Base-by-base conservation (phyloP, 2,329 filamentous ascomycete species). In the Onygena corvina region DNA sequence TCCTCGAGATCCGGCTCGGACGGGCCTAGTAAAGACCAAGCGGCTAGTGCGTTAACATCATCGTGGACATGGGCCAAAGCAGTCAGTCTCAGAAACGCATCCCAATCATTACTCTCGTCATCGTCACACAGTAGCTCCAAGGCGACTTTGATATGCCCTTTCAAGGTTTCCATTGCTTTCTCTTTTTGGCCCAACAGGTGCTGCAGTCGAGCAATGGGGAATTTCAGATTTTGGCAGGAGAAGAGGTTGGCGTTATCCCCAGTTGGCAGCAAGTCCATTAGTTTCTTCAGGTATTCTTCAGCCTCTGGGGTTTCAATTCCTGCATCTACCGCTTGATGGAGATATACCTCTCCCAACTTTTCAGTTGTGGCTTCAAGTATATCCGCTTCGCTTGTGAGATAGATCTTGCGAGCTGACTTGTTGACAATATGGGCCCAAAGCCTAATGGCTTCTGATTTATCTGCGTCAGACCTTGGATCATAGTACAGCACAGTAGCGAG, bases 121-220 rank as follows among this genome's bases (percentile, higher is more conserved):
- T 59, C 52, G 35, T 64, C 61, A 2, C 53, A 58, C 2, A 64
- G 50, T 23, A 62, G 52, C 46, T 64, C 61, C 12, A 62, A 38
- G 1, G 58, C 58, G 1, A 59, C 34, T 42, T 59, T 58, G 23
- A 63, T 49, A n/a, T 55, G 16, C 14, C 55, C 54, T 11, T 54
- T 55, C 3, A 54, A 47, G 9, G 53, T 46, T 18, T 58, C 54
- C n/a, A 53, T 57, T 1, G 58, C 60, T 29, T 53, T 52, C 8
- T 51, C 27, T 33, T 50, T 49, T 25, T 60, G 50, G 3, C 54
- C 56, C 29, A 54, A 44, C 2, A 57, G 40, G 21, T 53, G 44
- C 49, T 59, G 56, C 12, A 50, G 45, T 25, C 52, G 46, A 11
- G 38, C 52, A 3, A 54, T 49, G 12, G 47, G 27, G 25, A 50